Conservation (phyloP, 305 asterid genomes). For the Solanum hybrid region DNA sequence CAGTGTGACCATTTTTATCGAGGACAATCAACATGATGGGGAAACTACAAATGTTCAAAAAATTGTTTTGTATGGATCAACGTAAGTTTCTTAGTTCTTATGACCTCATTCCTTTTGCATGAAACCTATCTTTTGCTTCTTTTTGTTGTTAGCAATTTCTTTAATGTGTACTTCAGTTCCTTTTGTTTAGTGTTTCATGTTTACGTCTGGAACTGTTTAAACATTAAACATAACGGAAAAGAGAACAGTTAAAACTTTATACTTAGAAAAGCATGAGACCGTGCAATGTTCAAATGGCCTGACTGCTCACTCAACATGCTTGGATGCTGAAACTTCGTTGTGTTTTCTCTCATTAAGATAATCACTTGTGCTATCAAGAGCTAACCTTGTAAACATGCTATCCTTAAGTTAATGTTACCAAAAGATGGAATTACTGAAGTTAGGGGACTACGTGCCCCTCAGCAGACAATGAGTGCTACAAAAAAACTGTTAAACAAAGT, state of each 20-base stretch:
- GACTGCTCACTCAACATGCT: neutral
- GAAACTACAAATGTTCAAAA: slow-evolving; percentile 77
- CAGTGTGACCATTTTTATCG: slow-evolving; percentile 90
- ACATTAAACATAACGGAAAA: neutral
- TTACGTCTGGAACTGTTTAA: neutral
- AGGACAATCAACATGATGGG: slow-evolving; percentile 84
- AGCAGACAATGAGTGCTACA: neutral
- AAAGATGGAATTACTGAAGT: neutral
- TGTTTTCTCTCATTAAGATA: neutral
- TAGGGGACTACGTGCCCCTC: neutral
- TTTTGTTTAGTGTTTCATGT: neutral
- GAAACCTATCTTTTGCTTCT: neutral
- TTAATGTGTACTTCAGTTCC: neutral
- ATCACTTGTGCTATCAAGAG: neutral
- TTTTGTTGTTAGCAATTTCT: neutral
- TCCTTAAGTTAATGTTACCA: neutral
- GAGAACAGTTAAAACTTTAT: neutral
- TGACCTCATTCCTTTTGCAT: neutral
- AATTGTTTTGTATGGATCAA: slow-evolving; percentile 71
- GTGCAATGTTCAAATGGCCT: neutral
- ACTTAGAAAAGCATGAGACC: neutral
- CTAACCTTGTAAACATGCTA: neutral
- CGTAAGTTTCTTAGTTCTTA: slow-evolving; percentile 46
- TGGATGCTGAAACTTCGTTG: neutral
- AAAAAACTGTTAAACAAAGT: neutral